Percentiles rank a stretch among this genome's conserved stretches.
phyloP scores from a whole-genome alignment of 768 basidiomycete species.

The Leccinum obscurum region DNA sequence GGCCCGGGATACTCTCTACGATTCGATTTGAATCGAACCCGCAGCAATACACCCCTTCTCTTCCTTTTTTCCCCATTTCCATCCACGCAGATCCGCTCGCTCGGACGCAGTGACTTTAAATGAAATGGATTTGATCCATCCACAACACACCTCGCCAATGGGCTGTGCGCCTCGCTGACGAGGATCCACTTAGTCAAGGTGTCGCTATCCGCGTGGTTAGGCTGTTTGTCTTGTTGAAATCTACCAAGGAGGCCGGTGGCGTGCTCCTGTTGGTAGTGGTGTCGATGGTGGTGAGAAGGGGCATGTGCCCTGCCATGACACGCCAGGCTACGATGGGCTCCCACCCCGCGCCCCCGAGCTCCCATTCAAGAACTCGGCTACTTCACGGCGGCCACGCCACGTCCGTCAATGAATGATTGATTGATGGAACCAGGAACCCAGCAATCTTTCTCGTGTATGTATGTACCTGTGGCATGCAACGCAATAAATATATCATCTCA shows the following conservation, averaged over 20 bases:
- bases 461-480: background rate
- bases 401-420: background rate
- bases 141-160: background rate
- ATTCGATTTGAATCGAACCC: background rate
- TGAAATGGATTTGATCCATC: background rate
- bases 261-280: background rate
- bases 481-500: background rate
- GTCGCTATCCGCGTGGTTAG: background rate
- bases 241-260: background rate
- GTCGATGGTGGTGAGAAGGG: background rate
- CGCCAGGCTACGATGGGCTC: background rate
- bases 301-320: background rate
- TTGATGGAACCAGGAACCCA: background rate
- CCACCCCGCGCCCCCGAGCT: background rate
- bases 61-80: background rate
- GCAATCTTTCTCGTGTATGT: background rate
- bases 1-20: too few relatives aligned
- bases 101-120: background rate
- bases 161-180: constrained; percentile 1
- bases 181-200: background rate
- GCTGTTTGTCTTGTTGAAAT: background rate
- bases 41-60: background rate
- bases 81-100: background rate
- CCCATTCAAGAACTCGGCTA: background rate
- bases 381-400: background rate